Base-by-base conservation (phyloP, 2,329 filamentous ascomycete species). In the Cladosporium sp. region DNA sequence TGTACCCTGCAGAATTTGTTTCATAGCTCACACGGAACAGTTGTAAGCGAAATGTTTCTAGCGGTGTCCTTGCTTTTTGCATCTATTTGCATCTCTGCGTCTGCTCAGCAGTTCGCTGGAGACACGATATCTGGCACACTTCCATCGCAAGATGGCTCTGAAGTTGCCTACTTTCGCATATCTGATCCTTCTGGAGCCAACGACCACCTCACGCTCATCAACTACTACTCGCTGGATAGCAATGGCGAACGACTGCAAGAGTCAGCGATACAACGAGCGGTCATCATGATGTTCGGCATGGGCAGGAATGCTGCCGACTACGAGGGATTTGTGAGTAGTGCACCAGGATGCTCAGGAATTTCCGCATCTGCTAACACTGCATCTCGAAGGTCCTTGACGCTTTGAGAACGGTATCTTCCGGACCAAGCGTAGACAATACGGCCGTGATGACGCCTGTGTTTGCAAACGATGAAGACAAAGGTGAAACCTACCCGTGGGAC, bases 381-480 rank as follows among this genome's bases (percentile, higher is more conserved):
- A 50, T 57, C 47, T 15, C 5, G 30, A 40, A 48, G 45, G 36
- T 50, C 53, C 33, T 39, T 13, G 33, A 43, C 22, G 39, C 48
- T 41, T 43, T 45, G 32, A 35, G 15, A n/a, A 35, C n/a, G 7
- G 15, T 38, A 7, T 38, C 27, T 25, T 35, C 27, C 13, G 39
- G 59, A 22, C 59, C 63, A 52, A 62, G 62, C 41, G 42, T 50
- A 20, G 59, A 64, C 43, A 58, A 56, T 20, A 61, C 65, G 7
- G 60, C 58, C 4, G 60, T 67, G 36, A 59, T 65, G 19, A 57
- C 61, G 11, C 64, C 65, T 4, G 62, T 62, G 43, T 68, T 67
- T 51, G 48, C 64, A 27, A 67, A 65, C 43, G 62, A 64, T 6
- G 50, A 61, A 19, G 65, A 68, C 57, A 64, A 67, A 57, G 51